Evolutionary conservation across 495 filamentous ascomycete genomes (phyloP).

Genomic region (Acidiella bohemica): DNA sequence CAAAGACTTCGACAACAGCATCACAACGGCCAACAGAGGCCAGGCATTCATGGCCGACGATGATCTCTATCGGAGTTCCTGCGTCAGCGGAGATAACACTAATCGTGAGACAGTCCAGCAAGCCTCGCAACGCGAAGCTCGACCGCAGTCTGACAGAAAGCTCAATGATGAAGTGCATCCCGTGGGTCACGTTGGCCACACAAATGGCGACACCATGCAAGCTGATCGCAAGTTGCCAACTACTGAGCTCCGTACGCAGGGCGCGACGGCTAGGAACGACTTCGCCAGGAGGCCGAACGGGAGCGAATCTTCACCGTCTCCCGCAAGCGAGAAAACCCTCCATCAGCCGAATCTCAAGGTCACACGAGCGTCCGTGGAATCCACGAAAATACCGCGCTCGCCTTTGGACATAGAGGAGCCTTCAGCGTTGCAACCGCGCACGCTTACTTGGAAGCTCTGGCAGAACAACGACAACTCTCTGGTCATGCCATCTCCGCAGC

Average conservation of each 20-base stretch:
- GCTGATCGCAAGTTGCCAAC: not conserved
- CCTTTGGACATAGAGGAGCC: slow-evolving; percentile 16
- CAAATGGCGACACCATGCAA: not conserved
- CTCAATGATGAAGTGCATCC: not conserved
- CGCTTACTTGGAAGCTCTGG: slow-evolving; percentile 20
- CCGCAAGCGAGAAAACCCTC: slow-evolving; percentile 6
- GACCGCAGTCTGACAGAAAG: not conserved
- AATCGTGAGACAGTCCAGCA: slow-evolving; percentile 9
- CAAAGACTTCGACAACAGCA: slow-evolving; percentile 8
- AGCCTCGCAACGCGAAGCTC: slow-evolving; percentile 1
- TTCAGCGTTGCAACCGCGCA: not conserved
- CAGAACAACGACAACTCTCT: slow-evolving; percentile 20
- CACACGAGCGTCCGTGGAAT: slow-evolving; percentile 12
- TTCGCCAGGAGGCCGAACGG: slow-evolving; percentile 1
- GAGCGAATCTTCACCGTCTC: not conserved
- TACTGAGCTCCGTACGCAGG: not conserved
- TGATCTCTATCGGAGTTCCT: slow-evolving; percentile 11
- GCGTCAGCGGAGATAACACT: not conserved
- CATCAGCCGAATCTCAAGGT: not conserved
- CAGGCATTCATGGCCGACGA: slow-evolving; percentile 16
- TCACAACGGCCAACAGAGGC: slow-evolving; percentile 3
- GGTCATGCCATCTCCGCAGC: slow-evolving; percentile 34
- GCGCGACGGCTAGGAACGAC: too few relatives aligned
- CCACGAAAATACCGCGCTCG: slow-evolving; percentile 10
- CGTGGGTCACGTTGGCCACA: not conserved